These are phyloP conservation scores for Aspergillus nanangensis DNA, from an alignment of 495 filamentous ascomycete species.

Conservation along the genomic window DNA sequence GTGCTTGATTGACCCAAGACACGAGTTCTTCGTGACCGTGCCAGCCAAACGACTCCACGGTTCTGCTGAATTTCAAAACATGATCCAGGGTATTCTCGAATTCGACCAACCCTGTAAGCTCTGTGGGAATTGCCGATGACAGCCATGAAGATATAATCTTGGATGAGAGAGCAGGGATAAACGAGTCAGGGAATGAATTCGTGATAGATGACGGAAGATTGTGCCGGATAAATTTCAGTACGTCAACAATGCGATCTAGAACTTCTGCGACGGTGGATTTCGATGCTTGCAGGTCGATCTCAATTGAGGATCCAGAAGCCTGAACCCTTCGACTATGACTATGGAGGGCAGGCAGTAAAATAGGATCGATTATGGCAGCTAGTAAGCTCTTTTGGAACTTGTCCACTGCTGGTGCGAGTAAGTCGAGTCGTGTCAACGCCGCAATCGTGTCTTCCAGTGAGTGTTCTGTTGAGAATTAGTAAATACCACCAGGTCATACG, in stretches of 20 bases:
- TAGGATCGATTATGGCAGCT: conserved; percentile 27
- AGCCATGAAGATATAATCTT: conserved; percentile 71
- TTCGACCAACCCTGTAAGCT: conserved; percentile 58
- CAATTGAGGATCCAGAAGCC: conserved; percentile 26
- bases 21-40: conserved; percentile 63
- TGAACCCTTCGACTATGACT: conserved; percentile 25
- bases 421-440: conserved; percentile 28
- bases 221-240: conserved; percentile 62
- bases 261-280: conserved; percentile 25
- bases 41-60: conserved; percentile 60
- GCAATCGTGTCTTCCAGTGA: conserved; percentile 31
- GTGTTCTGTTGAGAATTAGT: conserved; percentile 11
- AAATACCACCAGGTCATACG: neutral
- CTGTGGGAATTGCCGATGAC: conserved; percentile 67
- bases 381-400: conserved; percentile 32
- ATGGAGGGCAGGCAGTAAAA: conserved; percentile 23
- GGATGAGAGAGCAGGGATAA: conserved; percentile 62
- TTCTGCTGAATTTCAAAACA: conserved; percentile 58
- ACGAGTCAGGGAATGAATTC: conserved; percentile 54
- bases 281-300: conserved; percentile 23
- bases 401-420: conserved; percentile 27
- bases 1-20: conserved; percentile 76
- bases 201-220: conserved; percentile 61
- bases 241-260: conserved; percentile 46
- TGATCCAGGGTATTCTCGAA: conserved; percentile 63